These are phyloP conservation scores for Fraxinus pennsylvanica DNA, from an alignment of 257 asterid genomes.

Conservation along the genomic window DNA sequence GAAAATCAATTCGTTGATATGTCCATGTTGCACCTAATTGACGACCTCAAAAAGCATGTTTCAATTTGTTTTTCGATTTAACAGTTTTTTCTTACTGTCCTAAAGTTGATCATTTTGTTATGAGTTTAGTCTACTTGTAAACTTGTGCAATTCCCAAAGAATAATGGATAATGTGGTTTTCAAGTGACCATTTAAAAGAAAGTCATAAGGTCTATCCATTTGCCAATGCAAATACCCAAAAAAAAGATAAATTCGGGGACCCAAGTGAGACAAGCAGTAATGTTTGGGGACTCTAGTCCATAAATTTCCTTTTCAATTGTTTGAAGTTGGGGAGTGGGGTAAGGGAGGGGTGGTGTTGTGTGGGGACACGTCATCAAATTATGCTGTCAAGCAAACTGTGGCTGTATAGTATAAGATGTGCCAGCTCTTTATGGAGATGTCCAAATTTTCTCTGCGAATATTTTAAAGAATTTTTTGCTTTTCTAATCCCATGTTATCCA, in stretches of 20 bases:
- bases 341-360: neutral
- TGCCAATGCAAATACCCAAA: neutral
- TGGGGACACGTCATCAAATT: conserved; percentile 47
- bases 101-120: too few relatives aligned
- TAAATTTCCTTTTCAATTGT: conserved; percentile 18
- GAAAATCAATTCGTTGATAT: neutral
- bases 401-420: conserved; percentile 44
- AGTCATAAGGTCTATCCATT: neutral
- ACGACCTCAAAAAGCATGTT: neutral
- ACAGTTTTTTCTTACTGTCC: neutral
- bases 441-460: conserved; percentile 18
- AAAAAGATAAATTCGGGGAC: neutral
- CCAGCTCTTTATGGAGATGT: conserved; percentile 52
- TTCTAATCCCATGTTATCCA: conserved; percentile 10
- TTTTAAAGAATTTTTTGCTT: neutral
- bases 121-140: neutral
- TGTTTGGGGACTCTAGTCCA: neutral
- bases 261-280: neutral
- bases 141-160: neutral
- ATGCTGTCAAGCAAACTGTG: conserved; percentile 40
- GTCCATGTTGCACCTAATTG: neutral
- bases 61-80: neutral
- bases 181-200: neutral
- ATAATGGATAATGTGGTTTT: neutral
- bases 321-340: conserved; percentile 18